These are phyloP conservation scores for Xylaria grammica DNA, from an alignment of 495 filamentous ascomycete species.

Conservation along the genomic window DNA sequence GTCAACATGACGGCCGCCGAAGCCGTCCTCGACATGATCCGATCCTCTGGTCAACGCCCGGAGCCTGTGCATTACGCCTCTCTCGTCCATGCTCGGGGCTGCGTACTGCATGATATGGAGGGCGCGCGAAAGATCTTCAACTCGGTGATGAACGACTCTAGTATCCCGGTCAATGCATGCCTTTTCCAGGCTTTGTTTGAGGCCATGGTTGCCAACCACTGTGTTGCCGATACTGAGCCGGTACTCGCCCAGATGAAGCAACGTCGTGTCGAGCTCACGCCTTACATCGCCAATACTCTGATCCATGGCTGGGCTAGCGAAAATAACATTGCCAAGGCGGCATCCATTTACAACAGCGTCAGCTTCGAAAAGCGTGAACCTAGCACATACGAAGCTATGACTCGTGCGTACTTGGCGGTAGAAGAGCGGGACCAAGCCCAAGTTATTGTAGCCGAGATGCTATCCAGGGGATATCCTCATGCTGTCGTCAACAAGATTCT, in stretches of 20 bases:
- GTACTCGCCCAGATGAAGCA: conserved; percentile 75
- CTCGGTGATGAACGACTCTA: conserved; percentile 67
- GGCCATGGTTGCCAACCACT: conserved; percentile 93
- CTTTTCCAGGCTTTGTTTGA: conserved; percentile 96
- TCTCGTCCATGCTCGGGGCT: conserved; percentile 94
- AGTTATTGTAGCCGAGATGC: conserved; percentile 85
- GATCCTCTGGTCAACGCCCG: conserved; percentile 70
- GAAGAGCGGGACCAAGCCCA: conserved; percentile 78
- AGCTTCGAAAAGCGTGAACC: conserved; percentile 81
- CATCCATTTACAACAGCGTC: conserved; percentile 77
- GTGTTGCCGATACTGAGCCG: conserved; percentile 73
- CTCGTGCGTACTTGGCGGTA: conserved; percentile 83
- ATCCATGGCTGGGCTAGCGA: conserved; percentile 96
- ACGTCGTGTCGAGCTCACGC: conserved; percentile 80
- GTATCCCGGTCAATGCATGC: conserved; percentile 75
- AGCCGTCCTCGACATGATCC: conserved; percentile 78
- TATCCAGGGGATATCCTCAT: conserved; percentile 84
- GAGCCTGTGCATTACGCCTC: conserved; percentile 96
- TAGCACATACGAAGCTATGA: conserved; percentile 99
- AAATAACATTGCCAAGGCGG: conserved; percentile 78
- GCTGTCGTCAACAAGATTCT: conserved; percentile 91
- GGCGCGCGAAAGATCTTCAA: conserved; percentile 85
- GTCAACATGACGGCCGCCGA: conserved; percentile 91
- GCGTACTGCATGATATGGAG: conserved; percentile 87
- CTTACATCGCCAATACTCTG: conserved; percentile 98